Evolutionary conservation across 441 rosid species (phyloP).

Genomic region (Pelargonium fulgidum): DNA sequence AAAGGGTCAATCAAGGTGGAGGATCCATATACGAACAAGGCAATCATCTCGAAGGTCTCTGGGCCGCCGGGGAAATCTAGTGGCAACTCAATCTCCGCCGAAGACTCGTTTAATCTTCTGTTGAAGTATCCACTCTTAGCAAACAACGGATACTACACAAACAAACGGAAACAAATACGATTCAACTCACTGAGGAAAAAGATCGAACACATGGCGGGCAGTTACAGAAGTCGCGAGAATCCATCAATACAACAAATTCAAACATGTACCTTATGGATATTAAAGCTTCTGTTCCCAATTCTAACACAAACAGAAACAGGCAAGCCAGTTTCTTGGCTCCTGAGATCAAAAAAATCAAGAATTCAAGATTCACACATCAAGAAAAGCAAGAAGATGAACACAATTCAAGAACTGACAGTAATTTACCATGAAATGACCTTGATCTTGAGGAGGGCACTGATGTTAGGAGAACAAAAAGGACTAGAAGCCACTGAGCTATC

Average conservation of each 20-base stretch:
- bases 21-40: slow-evolving; percentile 56
- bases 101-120: slow-evolving; percentile 34
- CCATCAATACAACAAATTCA: no score
- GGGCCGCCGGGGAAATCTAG: slow-evolving; percentile 69
- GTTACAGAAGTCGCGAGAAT: no score
- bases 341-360: slow-evolving; percentile 18
- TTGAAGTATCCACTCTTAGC: slow-evolving; percentile 69
- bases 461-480: slow-evolving; percentile 58
- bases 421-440: slow-evolving; percentile 54
- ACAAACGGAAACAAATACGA: no score
- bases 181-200: no score
- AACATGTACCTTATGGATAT: slow-evolving; percentile 56
- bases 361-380: not conserved
- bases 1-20: slow-evolving; percentile 55
- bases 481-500: slow-evolving; percentile 50
- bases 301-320: slow-evolving; percentile 55
- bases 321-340: slow-evolving; percentile 81
- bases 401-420: not conserved
- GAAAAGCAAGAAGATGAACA: not conserved
- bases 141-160: slow-evolving; percentile 47
- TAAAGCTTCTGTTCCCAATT: slow-evolving; percentile 42
- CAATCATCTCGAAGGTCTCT: slow-evolving; percentile 62
- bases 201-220: no score
- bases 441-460: slow-evolving; percentile 57
- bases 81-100: slow-evolving; percentile 43